Conservation (phyloP, 73 alveolate genomes). For the Effrenium voratum region DNA sequence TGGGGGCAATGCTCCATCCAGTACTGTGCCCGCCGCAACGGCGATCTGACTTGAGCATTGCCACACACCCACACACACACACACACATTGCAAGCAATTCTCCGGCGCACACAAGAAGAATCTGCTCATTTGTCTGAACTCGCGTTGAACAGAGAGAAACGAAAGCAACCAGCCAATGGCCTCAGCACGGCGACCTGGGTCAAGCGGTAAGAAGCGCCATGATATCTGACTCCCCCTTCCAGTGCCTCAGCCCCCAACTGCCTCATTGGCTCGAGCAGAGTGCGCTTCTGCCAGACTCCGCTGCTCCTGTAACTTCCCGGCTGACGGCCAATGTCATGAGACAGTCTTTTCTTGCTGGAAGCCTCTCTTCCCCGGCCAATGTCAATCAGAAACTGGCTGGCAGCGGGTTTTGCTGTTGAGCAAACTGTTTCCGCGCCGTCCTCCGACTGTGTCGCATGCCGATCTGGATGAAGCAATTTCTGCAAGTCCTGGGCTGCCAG, state of each 20-base stretch:
- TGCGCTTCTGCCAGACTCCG: slow-evolving; percentile 18
- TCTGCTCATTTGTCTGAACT: too few species aligned
- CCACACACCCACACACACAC: neutral
- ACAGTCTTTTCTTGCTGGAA: neutral
- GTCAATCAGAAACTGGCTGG: neutral
- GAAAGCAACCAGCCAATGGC: neutral
- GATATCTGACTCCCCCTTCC: neutral
- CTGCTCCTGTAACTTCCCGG: neutral
- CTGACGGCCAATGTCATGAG: neutral
- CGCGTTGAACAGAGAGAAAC: too few species aligned
- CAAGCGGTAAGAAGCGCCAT: neutral
- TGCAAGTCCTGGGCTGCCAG: slow-evolving; percentile 28
- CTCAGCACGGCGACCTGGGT: slow-evolving; percentile 37
- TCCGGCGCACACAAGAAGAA: neutral
- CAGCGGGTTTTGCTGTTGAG: neutral
- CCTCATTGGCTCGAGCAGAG: slow-evolving; percentile 33
- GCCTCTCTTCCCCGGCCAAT: neutral
- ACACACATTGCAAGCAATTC: neutral
- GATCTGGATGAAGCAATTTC: slow-evolving; percentile 57
- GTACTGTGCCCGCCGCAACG: slow-evolving; percentile 77
- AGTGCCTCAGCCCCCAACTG: neutral
- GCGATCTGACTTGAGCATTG: neutral
- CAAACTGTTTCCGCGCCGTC: neutral
- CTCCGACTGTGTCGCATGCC: slow-evolving; percentile 60
- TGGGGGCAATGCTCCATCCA: slow-evolving; percentile 38